A percentile compares a stretch with the other conserved stretches of the same genome.
phyloP scores from a whole-genome alignment of 768 basidiomycete species.

The Mycena galericulata region DNA sequence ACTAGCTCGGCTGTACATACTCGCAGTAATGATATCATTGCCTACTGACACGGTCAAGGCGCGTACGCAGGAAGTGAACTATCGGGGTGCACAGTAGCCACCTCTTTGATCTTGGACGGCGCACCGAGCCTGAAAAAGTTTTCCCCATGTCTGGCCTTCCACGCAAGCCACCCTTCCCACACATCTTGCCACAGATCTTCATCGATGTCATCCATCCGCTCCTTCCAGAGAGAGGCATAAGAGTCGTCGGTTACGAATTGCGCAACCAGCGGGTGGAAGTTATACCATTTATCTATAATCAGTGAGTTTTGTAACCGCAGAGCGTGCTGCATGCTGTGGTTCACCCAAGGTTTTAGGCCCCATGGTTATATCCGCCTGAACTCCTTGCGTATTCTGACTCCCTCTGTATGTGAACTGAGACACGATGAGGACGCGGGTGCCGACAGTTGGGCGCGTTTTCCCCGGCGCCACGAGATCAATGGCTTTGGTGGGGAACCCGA shows the following conservation, averaged over 20 bases:
- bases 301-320: not conserved
- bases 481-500: slow-evolving; percentile 32
- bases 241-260: slow-evolving; percentile 34
- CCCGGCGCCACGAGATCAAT: slow-evolving; percentile 30
- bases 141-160: slow-evolving; percentile 34
- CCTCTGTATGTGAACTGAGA: slow-evolving; percentile 32
- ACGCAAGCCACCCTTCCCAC: slow-evolving; percentile 27
- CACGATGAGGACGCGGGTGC: slow-evolving; percentile 32
- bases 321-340: not conserved
- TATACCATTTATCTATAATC: slow-evolving; percentile 29
- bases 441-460: slow-evolving; percentile 23
- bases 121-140: slow-evolving; percentile 33
- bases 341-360: slow-evolving; percentile 23
- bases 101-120: slow-evolving; percentile 26
- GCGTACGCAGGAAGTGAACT: slow-evolving; percentile 26
- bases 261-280: slow-evolving; percentile 35
- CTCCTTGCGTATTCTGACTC: slow-evolving; percentile 13
- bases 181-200: slow-evolving; percentile 26
- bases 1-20: slow-evolving; percentile 15
- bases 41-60: slow-evolving; percentile 18
- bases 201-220: slow-evolving; percentile 29
- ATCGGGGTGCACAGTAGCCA: slow-evolving; percentile 25
- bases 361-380: slow-evolving; percentile 29
- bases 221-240: slow-evolving; percentile 23
- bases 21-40: slow-evolving; percentile 4